A percentile compares a stretch with the other conserved stretches of the same genome.
phyloP scores from a whole-genome alignment of 305 asterid genomes.

The Fraxinus baroniana region DNA sequence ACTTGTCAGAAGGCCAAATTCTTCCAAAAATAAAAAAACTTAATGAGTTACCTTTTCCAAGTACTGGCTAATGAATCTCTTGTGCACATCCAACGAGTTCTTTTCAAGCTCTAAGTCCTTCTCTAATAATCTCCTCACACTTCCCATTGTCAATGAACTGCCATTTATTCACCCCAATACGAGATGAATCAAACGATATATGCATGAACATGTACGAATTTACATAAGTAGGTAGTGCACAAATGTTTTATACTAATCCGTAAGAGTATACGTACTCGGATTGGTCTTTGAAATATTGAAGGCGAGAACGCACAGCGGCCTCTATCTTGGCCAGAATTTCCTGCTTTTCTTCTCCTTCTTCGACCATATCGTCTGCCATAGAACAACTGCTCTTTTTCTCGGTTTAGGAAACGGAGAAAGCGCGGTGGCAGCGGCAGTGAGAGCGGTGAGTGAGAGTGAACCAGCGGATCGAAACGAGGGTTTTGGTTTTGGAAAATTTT shows the following conservation, averaged over 20 bases:
- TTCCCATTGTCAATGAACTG: conserved; percentile 72
- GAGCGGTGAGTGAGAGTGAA: not conserved
- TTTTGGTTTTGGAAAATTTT: not conserved
- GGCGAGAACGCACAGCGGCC: conserved; percentile 48
- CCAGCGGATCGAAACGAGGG: not conserved
- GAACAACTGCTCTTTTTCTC: conserved; percentile 2
- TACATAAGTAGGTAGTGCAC: not conserved
- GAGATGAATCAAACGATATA: conserved; percentile 2
- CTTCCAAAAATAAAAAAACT: conserved; percentile 7
- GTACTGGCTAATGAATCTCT: conserved; percentile 57
- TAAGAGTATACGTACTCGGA: conserved; percentile 37
- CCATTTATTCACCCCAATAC: conserved; percentile 12
- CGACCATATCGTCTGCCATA: conserved; percentile 33
- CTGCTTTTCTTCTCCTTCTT: conserved; percentile 34
- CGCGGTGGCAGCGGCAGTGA: not conserved
- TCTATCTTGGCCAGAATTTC: conserved; percentile 44
- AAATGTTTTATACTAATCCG: not conserved
- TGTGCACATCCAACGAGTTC: conserved; percentile 74
- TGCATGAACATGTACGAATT: not conserved
- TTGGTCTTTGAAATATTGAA: conserved; percentile 60
- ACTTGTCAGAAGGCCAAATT: not conserved
- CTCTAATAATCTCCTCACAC: conserved; percentile 76
- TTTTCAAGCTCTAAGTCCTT: conserved; percentile 70
- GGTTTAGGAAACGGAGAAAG: not conserved
- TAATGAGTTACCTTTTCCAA: conserved; percentile 54